Percentiles rank a stretch among this genome's conserved stretches.
These are phyloP conservation scores for Neurospora sp. DNA, from an alignment of 2,329 filamentous ascomycete species.

Conservation along the genomic window DNA sequence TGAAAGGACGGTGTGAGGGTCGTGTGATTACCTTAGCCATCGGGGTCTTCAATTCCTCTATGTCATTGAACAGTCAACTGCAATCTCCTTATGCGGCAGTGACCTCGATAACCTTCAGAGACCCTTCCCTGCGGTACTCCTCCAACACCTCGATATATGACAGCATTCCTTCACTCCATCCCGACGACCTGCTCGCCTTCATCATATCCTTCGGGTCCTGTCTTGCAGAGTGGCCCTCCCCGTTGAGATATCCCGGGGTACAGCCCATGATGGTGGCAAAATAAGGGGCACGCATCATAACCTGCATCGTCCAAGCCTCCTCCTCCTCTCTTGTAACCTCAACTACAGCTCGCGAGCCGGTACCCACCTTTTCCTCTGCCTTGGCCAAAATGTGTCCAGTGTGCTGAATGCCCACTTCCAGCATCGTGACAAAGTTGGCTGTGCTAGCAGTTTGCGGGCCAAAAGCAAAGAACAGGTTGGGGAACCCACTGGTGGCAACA, in stretches of 20 bases:
- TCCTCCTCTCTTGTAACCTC: conserved; percentile 37
- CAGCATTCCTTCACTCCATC: conserved; percentile 23
- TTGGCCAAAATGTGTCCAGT: conserved; percentile 28
- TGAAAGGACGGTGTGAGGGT: background rate
- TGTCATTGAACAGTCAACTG: background rate
- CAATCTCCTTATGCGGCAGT: background rate
- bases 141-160: conserved; percentile 17
- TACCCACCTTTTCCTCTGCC: conserved; percentile 16
- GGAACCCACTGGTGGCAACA: conserved; percentile 36
- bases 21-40: background rate
- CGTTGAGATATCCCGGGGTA: conserved; percentile 44
- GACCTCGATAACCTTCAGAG: conserved; percentile 9
- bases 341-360: conserved; percentile 19
- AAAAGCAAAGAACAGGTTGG: conserved; percentile 42
- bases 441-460: conserved; percentile 30
- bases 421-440: conserved; percentile 27
- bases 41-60: background rate
- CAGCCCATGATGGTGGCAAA: conserved; percentile 34
- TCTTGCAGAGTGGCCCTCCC: conserved; percentile 26
- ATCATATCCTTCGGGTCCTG: conserved; percentile 17
- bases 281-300: conserved; percentile 29
- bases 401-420: conserved; percentile 30
- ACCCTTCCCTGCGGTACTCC: conserved; percentile 11
- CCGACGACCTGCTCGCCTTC: conserved; percentile 21
- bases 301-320: conserved; percentile 33